Base-by-base conservation (phyloP, 805 yeast species). In the Barnettozyma populi region DNA sequence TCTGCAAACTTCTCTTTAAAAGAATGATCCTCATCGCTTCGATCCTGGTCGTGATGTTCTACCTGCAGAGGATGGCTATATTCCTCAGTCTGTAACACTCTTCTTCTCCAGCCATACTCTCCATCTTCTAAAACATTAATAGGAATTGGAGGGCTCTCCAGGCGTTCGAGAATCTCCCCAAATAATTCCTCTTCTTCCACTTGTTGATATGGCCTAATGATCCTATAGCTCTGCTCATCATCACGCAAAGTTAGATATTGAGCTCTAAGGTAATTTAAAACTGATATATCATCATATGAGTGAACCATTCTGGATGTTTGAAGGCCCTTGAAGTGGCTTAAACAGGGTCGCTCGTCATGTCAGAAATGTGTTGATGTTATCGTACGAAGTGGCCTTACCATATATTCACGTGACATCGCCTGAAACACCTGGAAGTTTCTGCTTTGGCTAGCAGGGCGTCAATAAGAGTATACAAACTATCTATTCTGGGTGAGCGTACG, bases 121-220 rank as follows among this genome's bases (percentile, higher is more conserved):
- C 45, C 38, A 34, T 57, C 61, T 41, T 58, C 62, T 20, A 55
- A 41, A 1, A 57, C 59, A 21, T 62, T 63, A 8, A 60, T 45
- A 1, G 65, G 65, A n/a, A 63, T 61, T 3, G 66, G 66, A 0
- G 66, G 66, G 9, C 57, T 52, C 31, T 61, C 65, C 3, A 54
- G 32, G n/a, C 53, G 40, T 1, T 50, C 21, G 5, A 61, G 38
- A 25, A 55, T 41, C 37, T 45, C 52, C 2, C 48, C 47, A 40
- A 53, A 41, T n/a, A 37, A 34, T 16, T 29, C 48, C 14, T 42
- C 49, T 16, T 42, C 44, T 23, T 36, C 34, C 20, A 9, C 36
- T 11, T 25, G 38, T 14, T 50, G 47, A 25, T 39, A 56, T 14
- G 61, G 62, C 29, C 61, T 45, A 29, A 61, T 56, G 14, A 59